Evolutionary conservation across 2,329 filamentous ascomycete genomes (phyloP), one percentile per base, ranked within the genome.

Genomic region (Paraphoma sp.): DNA sequence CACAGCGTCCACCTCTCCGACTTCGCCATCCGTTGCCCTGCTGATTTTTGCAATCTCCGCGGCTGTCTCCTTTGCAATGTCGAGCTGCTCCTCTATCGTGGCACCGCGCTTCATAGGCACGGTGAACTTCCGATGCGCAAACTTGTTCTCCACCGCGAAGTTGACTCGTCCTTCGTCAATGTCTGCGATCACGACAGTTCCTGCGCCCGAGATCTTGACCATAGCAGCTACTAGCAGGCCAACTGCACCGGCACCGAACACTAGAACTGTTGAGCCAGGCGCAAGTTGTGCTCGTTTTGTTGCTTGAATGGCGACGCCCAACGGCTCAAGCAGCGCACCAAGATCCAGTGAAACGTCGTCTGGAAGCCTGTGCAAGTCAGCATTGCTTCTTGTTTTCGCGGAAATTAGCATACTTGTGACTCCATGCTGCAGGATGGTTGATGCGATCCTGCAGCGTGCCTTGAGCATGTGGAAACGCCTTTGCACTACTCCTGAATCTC

Each of bases 1-100:
- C 0, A 89, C 86, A 5, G 89, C 76, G 67, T 91, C 88, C 2
- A 91, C 84, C 45, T 89, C 88, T 1, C 79, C 80, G 14, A 80
- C 64, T 10, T 63, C 59, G 17, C 67, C 64, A 29, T 71, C 73
- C 28, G 65, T 72, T n/a, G 58, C 60, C 46, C 68, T 69, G 44
- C 70, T 64, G 0, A 79, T 65, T 64, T 77, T 75, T 1, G 73
- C 79, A 48, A 82, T 71, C 17, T 70, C 74, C 4, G 72, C 77
- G 28, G 81, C 81, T 11, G 76, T 79, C 58, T 82, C 80, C 81
- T 84, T 80, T 0, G 82, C 82, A 56, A 82, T 80, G 11, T 77
- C 73, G 4, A 83, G 71, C 56, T 77, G 78, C 67, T 90, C 82
- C 48, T 89, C 87, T 46, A 78, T 78, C 6, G 77, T 78, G 51